Evolutionary conservation across 345 rosid species (phyloP).

Genomic region (Streptanthus diversifolius): DNA sequence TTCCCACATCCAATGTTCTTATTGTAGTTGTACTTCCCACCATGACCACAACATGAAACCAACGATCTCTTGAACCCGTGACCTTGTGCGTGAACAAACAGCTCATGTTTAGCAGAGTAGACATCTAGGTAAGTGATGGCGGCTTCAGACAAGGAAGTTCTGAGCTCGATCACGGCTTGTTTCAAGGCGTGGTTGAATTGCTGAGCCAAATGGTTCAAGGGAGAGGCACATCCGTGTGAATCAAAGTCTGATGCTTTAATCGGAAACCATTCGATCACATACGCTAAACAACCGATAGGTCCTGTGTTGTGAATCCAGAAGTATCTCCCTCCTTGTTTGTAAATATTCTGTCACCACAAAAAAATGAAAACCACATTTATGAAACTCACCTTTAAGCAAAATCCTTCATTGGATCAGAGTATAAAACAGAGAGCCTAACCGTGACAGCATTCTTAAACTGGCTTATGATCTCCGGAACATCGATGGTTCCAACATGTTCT

Average conservation of each 20-base stretch:
- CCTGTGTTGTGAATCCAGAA: conserved; percentile 78
- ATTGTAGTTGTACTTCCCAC: conserved; percentile 72
- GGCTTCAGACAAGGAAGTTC: conserved; percentile 43
- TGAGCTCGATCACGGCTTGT: conserved; percentile 40
- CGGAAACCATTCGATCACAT: conserved; percentile 52
- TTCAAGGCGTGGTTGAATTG: conserved; percentile 49
- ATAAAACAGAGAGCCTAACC: conserved; percentile 28
- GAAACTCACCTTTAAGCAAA: not conserved
- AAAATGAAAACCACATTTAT: not conserved
- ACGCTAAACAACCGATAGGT: conserved; percentile 67
- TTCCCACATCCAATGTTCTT: conserved; percentile 51
- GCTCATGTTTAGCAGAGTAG: conserved; percentile 49
- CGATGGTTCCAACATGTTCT: conserved; percentile 34
- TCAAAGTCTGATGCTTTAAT: conserved; percentile 47
- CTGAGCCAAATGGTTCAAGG: conserved; percentile 59
- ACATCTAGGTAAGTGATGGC: conserved; percentile 58
- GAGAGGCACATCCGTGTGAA: conserved; percentile 48
- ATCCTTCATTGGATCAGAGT: not conserved
- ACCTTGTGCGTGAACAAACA: conserved; percentile 43
- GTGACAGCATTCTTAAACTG: conserved; percentile 40
- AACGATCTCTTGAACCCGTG: conserved; percentile 58
- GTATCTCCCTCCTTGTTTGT: conserved; percentile 60
- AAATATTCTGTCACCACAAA: conserved; percentile 38
- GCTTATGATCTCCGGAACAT: conserved; percentile 48
- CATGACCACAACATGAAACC: conserved; percentile 72